Evolutionary conservation across 208 protist genomes (phyloP).

Genomic region (Vickermania ingenoplastis): DNA sequence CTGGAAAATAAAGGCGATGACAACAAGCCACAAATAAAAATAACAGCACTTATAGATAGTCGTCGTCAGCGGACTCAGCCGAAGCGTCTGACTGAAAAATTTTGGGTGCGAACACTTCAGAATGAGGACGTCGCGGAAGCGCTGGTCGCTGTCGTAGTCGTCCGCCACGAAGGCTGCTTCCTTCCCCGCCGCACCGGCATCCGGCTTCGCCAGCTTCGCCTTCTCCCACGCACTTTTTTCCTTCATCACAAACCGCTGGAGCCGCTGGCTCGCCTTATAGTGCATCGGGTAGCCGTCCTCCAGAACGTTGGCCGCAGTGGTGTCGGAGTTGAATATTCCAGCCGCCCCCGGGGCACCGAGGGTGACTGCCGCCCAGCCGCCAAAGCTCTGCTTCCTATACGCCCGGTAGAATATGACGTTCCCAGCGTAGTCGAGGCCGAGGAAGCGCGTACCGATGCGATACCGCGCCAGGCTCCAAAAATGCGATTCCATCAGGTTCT

Average conservation of each 20-base stretch:
- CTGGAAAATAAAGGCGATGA: conserved; percentile 63
- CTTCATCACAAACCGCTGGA: conserved; percentile 60
- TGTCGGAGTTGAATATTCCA: conserved; percentile 53
- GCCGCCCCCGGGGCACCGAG: conserved; percentile 41
- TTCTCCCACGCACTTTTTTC: conserved; percentile 40
- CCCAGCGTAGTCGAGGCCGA: conserved; percentile 75
- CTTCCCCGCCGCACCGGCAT: conserved; percentile 2
- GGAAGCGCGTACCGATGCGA: conserved; percentile 60
- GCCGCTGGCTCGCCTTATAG: conserved; percentile 60
- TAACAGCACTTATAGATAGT: conserved; percentile 72
- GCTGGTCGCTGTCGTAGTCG: conserved; percentile 52
- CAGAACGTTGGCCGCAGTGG: conserved; percentile 61
- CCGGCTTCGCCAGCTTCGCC: conserved; percentile 3
- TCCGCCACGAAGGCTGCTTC: conserved; percentile 10
- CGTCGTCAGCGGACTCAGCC: conserved; percentile 42
- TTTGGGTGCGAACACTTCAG: conserved; percentile 77
- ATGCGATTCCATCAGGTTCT: conserved; percentile 51
- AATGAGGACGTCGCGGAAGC: conserved; percentile 69
- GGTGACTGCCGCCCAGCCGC: conserved; percentile 80
- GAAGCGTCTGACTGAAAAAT: conserved; percentile 63
- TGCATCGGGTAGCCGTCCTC: conserved; percentile 87
- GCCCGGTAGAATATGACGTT: conserved; percentile 81
- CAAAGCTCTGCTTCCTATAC: conserved; percentile 65
- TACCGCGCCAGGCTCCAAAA: conserved; percentile 86
- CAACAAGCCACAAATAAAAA: conserved; percentile 76